Base-by-base conservation (phyloP, 2,329 filamentous ascomycete species). In the Madurella mycetomatis region DNA sequence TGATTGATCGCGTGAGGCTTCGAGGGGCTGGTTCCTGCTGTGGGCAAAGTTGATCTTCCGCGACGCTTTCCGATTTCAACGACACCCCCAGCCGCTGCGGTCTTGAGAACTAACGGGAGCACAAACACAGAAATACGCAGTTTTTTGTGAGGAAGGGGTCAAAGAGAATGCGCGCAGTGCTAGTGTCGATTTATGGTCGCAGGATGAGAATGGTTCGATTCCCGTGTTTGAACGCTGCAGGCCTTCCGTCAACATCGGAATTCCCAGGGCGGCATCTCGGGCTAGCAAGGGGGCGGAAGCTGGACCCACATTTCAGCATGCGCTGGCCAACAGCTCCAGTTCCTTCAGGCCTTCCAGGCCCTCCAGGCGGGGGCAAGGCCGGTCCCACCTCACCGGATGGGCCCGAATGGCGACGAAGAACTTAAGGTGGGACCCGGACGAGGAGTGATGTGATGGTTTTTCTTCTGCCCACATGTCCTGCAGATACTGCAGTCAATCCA, bases 211-310 rank as follows among this genome's bases (percentile, higher is more conserved):
- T 17, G 39, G 16, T 42, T 40, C 37, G 44, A 47, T 49, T 39
- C 44, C 47, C 34, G 52, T 32, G 16, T 19, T 32, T 34, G 16
- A 9, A 55, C 34, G 30, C 32, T 40, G 34, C 34, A 51, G 37
- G 49, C 16, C 49, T 55, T 42, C 55, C 51, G 59, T 60, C 52
- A 58, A 58, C 55, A 57, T 65, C 63, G 63, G 63, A 56, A 63
- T 56, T 62, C 59, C 58, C 60, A 65, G 63, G 62, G 54, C 53
- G 49, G 55, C 34, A 53, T 42, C 41, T 59, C 51, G 56, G 53
- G 46, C 51, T 41, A 49, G 54, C 55, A 50, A 47, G 34, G 46
- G 49, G 47, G 37, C 8, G 11, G 9, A 9, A 9, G 25, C 30
- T 25, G 41, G 48, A 13, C 48, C 48, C 43, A 9, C 15, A 31